A percentile compares a stretch with the other conserved stretches of the same genome.
Conservation (phyloP, 2,329 filamentous ascomycete species). For the Penicillium italicum region DNA sequence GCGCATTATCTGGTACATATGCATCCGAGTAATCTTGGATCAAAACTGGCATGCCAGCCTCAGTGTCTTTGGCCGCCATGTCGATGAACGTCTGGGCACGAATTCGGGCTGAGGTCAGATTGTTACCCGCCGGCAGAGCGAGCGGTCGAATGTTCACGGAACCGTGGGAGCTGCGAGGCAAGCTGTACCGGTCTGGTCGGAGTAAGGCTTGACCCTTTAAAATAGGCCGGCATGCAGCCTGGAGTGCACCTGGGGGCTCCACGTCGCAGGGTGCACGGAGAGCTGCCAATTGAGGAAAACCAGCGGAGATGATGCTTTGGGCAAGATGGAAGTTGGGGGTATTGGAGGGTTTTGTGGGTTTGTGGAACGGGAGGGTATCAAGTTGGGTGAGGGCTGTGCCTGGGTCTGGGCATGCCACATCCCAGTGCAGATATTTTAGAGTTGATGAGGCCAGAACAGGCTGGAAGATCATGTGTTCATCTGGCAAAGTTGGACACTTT, state of each 20-base stretch:
- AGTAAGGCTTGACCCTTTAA: conserved; percentile 38
- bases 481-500: conserved; percentile 45
- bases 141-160: conserved; percentile 40
- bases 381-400: conserved; percentile 36
- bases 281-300: conserved; percentile 41
- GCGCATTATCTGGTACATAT: conserved; percentile 35
- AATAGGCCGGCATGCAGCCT: conserved; percentile 43
- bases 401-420: conserved; percentile 43
- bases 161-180: conserved; percentile 43
- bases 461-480: conserved; percentile 44
- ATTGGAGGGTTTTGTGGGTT: conserved; percentile 32
- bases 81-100: conserved; percentile 47
- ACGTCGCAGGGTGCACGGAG: conserved; percentile 46
- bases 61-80: conserved; percentile 40
- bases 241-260: conserved; percentile 43
- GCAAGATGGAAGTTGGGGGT: conserved; percentile 44
- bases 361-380: conserved; percentile 38
- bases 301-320: conserved; percentile 42
- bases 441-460: conserved; percentile 49
- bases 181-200: conserved; percentile 39
- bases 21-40: conserved; percentile 43
- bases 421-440: conserved; percentile 57
- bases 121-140: conserved; percentile 43
- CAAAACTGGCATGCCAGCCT: conserved; percentile 40
- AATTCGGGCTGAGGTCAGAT: conserved; percentile 44